Conservation (phyloP, 768 basidiomycete genomes). For the Termitomyces sp. region DNA sequence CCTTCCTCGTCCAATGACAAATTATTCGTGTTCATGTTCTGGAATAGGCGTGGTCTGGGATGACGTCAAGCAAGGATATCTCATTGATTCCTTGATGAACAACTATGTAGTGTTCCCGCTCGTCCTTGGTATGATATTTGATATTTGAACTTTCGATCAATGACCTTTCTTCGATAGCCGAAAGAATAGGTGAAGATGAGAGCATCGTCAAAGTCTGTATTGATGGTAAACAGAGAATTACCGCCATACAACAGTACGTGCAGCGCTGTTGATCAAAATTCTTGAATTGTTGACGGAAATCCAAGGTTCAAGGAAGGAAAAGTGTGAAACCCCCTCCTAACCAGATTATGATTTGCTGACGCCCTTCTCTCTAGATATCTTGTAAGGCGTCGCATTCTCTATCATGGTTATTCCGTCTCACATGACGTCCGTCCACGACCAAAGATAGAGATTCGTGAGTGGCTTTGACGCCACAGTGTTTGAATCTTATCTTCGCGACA, state of each 20-base stretch:
- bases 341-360: slow-evolving; percentile 1
- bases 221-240: slow-evolving; percentile 70
- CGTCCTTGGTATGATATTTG: slow-evolving; percentile 46
- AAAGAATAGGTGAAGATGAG: slow-evolving; percentile 31
- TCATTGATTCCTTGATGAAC: slow-evolving; percentile 60
- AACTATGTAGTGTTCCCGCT: slow-evolving; percentile 66
- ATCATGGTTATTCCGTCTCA: neutral
- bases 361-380: slow-evolving; percentile 3
- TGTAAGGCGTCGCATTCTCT: slow-evolving; percentile 24
- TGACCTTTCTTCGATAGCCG: slow-evolving; percentile 25
- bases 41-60: slow-evolving; percentile 57
- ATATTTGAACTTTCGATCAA: neutral
- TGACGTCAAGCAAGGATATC: slow-evolving; percentile 49
- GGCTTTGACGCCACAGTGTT: neutral
- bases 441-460: slow-evolving; percentile 23
- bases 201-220: slow-evolving; percentile 48
- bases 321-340: slow-evolving; percentile 29
- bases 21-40: neutral
- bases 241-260: slow-evolving; percentile 52
- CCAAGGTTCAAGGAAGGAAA: slow-evolving; percentile 49
- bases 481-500: neutral
- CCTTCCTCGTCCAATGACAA: neutral
- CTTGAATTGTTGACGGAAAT: neutral
- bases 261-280: neutral
- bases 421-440: slow-evolving; percentile 7